These are phyloP conservation scores for Daldinia eschscholtzii DNA, from an alignment of 2,329 filamentous ascomycete genomes.

Conservation along the genomic window DNA sequence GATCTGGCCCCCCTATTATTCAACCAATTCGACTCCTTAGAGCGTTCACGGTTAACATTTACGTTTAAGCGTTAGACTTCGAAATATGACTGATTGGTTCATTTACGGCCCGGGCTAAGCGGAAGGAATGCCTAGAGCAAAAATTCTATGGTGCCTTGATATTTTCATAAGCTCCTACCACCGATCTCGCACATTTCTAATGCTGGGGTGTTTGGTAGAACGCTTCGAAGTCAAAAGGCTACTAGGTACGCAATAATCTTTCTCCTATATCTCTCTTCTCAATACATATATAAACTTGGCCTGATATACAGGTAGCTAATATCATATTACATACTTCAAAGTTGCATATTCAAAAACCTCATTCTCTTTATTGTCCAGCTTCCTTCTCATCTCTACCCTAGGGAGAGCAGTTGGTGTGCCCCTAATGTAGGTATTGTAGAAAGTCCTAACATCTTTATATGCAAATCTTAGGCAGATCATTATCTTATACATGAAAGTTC, in stretches of 20 bases:
- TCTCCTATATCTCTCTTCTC: background rate
- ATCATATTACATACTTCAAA: too few relatives aligned
- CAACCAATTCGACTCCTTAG: constrained; percentile 1
- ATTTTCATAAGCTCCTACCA: background rate
- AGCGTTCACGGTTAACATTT: background rate
- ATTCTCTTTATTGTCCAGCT: too few relatives aligned
- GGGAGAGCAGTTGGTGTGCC: background rate
- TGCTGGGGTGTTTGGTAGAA: background rate
- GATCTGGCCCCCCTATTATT: constrained; percentile 7
- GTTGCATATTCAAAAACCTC: too few relatives aligned
- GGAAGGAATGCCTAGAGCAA: background rate
- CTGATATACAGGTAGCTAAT: too few relatives aligned
- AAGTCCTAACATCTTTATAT: background rate
- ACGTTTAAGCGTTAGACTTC: background rate
- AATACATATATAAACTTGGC: background rate
- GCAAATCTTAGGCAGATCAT: background rate
- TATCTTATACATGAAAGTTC: background rate
- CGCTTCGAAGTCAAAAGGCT: background rate
- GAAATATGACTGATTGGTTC: constrained; percentile 1
- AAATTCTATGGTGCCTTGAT: background rate
- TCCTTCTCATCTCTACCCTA: too few relatives aligned
- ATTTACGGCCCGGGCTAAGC: background rate
- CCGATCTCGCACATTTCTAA: background rate
- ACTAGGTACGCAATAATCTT: background rate
- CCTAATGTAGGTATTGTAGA: background rate